Conservation (phyloP, 2,329 filamentous ascomycete genomes). For the Ustulina deusta region DNA sequence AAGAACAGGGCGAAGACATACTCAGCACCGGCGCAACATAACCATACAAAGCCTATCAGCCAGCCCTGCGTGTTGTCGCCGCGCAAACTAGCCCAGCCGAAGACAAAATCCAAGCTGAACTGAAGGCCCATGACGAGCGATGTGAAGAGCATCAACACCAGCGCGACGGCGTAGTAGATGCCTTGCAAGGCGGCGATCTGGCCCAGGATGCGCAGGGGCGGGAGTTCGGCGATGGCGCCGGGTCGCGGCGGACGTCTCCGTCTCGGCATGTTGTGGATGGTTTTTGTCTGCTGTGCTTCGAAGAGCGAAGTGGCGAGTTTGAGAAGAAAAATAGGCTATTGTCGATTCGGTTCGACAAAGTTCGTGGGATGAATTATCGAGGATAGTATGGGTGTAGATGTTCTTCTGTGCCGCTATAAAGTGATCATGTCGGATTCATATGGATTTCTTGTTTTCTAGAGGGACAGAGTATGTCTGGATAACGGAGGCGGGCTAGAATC, state of each 20-base stretch:
- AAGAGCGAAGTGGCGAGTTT: not conserved
- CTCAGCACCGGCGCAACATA: conserved; percentile 65
- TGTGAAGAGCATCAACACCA: conserved; percentile 68
- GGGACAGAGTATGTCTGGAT: not conserved
- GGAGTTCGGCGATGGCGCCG: conserved; percentile 71
- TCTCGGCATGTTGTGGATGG: conserved; percentile 58
- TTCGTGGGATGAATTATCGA: conserved; percentile 12
- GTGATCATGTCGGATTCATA: conserved; percentile 40
- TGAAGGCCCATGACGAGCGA: conserved; percentile 67
- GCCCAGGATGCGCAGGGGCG: conserved; percentile 68
- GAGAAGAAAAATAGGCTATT: not conserved
- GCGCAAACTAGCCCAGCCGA: conserved; percentile 69
- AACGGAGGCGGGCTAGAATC: not conserved
- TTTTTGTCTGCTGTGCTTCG: not conserved
- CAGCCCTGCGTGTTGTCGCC: conserved; percentile 73
- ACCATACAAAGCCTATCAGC: conserved; percentile 69
- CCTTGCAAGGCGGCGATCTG: conserved; percentile 70
- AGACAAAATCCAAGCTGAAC: conserved; percentile 66
- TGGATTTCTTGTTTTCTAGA: not conserved
- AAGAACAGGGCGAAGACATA: conserved; percentile 52
- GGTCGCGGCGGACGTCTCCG: conserved; percentile 69
- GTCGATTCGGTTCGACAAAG: not conserved
- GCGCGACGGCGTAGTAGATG: conserved; percentile 65
- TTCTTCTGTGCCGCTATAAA: conserved; percentile 36
- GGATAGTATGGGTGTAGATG: conserved; percentile 20